Evolutionary conservation across 495 filamentous ascomycete genomes (phyloP), one percentile per base, ranked within the genome.

Genomic region (Penicillium psychrofluorescens): DNA sequence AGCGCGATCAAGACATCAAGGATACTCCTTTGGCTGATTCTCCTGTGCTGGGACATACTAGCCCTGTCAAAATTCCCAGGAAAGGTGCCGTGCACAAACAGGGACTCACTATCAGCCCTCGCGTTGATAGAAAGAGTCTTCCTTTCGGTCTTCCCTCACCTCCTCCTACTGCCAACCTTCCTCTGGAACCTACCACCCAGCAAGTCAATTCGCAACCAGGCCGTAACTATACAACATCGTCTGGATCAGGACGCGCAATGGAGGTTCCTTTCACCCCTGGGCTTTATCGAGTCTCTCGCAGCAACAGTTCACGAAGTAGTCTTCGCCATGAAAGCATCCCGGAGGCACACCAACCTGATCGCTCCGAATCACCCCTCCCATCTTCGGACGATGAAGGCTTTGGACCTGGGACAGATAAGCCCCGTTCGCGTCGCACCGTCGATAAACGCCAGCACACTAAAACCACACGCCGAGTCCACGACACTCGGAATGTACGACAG

Each of bases 311-410:
- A 16, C 52, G 53, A 11, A 63, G 60, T 32, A 47, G 57, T n/a
- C 34, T 62, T 15, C 49, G 51, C 8, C 43, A 55, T 39, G 59
- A 61, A 28, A 58, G 46, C 14, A 46, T 52, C 22, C 50, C 48
- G 2, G 49, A 57, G 29, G 50, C 52, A n/a, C 40, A 52, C n/a
- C 52, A 53, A 13, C 48, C 41, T 13, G 29, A 14, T 36, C 53
- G 46, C n/a, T 42, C 53, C 6, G 61, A 69, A 22, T 68, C 59
- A 1, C 62, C 68, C 3, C 41, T 72, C 11, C 62, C 65, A 30
- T 70, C 68, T 34, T 72, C 68, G 0, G 68, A 72, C 31, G 68
- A 72, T 9, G 68, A 72, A 38, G 52, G 57, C n/a, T 57, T 61
- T 15, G 51, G 55, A 14, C 53, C 51, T 1, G 35, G 12, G 14